Evolutionary conservation across 306 rosid species (phyloP).

Genomic region (Prunus kanzakura): DNA sequence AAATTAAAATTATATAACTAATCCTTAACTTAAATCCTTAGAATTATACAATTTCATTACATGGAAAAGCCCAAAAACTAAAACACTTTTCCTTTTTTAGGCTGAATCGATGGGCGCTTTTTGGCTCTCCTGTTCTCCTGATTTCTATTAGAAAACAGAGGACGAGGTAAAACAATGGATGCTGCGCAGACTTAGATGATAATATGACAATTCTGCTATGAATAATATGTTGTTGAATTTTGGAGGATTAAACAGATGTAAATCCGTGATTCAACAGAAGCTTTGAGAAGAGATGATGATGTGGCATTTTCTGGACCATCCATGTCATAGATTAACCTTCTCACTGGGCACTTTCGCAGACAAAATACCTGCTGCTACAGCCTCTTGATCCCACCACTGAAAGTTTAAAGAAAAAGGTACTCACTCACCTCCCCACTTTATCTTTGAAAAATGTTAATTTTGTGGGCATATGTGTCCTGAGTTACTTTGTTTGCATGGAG

Average conservation of each 20-base stretch:
- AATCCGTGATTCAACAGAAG: constrained; percentile 17
- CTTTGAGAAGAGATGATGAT: not conserved
- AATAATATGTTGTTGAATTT: not conserved
- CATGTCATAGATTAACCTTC: not conserved
- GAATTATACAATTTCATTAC: not conserved
- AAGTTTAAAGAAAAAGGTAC: constrained; percentile 29
- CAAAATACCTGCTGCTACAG: constrained; percentile 4
- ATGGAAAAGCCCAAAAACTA: constrained; percentile 1
- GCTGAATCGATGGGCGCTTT: not conserved
- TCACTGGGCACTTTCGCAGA: constrained; percentile 1
- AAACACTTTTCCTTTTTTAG: not conserved
- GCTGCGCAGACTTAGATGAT: not conserved
- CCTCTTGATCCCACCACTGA: constrained; percentile 16
- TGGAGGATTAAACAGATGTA: not conserved
- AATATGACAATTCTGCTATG: not conserved
- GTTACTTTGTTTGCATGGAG: constrained; percentile 12
- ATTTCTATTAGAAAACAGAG: not conserved
- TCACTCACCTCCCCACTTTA: constrained; percentile 10
- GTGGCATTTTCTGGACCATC: not conserved
- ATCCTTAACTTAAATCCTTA: no score
- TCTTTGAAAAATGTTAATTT: constrained; percentile 6
- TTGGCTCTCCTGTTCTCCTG: not conserved
- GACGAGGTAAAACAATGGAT: not conserved
- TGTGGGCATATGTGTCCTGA: constrained; percentile 9
- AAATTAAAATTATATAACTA: no score